Evolutionary conservation across 306 rosid species (phyloP).

Genomic region (Casuarina cunninghamiana): DNA sequence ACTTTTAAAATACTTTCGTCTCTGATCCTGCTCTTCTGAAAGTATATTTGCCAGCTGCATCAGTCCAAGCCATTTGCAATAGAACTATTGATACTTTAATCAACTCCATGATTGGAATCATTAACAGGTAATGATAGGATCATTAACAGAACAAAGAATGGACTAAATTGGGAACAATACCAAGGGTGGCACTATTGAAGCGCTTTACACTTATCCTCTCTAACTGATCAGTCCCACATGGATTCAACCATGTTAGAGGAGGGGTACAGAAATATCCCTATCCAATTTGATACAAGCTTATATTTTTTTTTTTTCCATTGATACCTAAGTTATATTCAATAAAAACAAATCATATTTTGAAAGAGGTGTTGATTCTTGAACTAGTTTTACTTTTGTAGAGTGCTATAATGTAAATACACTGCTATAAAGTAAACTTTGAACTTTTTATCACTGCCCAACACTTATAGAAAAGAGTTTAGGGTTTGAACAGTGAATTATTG

Average conservation of each 20-base stretch:
- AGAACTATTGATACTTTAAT: neutral
- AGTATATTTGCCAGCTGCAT: too few relatives aligned
- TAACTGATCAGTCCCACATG: neutral
- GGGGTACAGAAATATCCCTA: neutral
- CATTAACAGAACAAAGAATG: neutral
- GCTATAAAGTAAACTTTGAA: constrained; percentile 10
- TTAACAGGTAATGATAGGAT: neutral
- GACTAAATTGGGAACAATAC: neutral
- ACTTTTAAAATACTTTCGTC: too few relatives aligned
- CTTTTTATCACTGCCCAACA: neutral
- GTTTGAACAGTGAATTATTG: constrained; percentile 2
- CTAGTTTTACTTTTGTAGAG: neutral
- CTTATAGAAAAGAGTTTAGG: neutral
- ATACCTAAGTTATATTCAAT: neutral
- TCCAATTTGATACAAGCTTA: neutral
- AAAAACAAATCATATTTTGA: neutral
- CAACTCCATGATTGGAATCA: constrained; percentile 1
- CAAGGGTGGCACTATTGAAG: neutral
- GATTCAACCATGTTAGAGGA: neutral
- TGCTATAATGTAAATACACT: neutral
- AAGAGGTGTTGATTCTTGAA: neutral
- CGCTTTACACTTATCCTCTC: neutral
- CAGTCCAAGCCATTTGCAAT: neutral
- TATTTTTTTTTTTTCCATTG: neutral
- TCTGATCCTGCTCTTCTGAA: too few relatives aligned